Evolutionary conservation across 805 yeast genomes (phyloP).

Genomic region (Kazachstania kunashirensis): DNA sequence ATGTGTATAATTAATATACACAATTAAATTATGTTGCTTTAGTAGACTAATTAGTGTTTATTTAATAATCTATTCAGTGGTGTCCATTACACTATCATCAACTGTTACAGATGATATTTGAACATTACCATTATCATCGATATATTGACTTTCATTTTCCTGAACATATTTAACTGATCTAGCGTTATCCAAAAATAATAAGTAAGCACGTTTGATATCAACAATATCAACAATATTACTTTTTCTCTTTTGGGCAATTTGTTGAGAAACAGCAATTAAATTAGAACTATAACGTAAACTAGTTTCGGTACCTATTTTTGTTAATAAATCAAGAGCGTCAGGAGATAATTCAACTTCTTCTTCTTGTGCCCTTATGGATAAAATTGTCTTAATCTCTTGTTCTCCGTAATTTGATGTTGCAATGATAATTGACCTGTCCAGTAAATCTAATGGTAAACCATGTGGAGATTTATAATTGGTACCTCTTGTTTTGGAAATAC

Average conservation of each 20-base stretch:
- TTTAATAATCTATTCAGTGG: constrained; percentile 26
- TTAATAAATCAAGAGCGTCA: constrained; percentile 79
- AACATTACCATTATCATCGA: constrained; percentile 72
- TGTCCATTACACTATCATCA: constrained; percentile 27
- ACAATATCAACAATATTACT: constrained; percentile 52
- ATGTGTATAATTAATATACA: no score
- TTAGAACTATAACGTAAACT: constrained; percentile 89
- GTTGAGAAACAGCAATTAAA: constrained; percentile 81
- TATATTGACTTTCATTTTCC: constrained; percentile 55
- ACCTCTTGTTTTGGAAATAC: constrained; percentile 87
- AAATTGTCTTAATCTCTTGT: constrained; percentile 78
- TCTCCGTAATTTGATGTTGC: constrained; percentile 70
- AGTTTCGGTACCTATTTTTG: constrained; percentile 84
- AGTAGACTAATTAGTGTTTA: no score
- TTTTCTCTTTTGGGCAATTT: constrained; percentile 76
- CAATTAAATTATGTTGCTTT: no score
- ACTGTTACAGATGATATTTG: constrained; percentile 34
- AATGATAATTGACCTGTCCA: constrained; percentile 88
- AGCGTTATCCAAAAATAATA: constrained; percentile 77
- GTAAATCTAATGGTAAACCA: constrained; percentile 91
- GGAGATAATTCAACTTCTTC: constrained; percentile 79
- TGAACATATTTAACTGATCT: constrained; percentile 82
- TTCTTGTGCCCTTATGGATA: constrained; percentile 83
- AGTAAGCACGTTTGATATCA: constrained; percentile 81
- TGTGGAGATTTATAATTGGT: constrained; percentile 91